Conservation (phyloP, 108 stramenopile genomes). For the Cylindrotheca fusiformis region DNA sequence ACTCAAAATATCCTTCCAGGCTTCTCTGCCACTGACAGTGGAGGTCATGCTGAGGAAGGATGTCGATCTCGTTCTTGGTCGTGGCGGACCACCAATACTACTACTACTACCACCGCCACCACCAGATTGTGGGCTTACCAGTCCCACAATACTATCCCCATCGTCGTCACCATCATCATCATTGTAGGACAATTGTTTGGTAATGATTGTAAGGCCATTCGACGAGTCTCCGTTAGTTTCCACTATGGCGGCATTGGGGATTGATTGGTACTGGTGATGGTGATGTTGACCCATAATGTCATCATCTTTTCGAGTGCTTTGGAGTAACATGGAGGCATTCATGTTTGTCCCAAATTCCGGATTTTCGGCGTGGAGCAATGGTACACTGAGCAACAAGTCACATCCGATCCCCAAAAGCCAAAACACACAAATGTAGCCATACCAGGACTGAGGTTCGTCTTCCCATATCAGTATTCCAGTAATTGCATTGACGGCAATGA, state of each 20-base stretch:
- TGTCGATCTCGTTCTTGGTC: no score
- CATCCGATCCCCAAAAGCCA: constrained; percentile 25
- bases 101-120: no score
- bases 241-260: neutral
- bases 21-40: no score
- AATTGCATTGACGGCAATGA: constrained; percentile 34
- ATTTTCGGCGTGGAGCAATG: constrained; percentile 29
- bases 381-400: constrained; percentile 26
- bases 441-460: constrained; percentile 32
- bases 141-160: no score
- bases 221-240: neutral
- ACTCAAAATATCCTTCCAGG: no score
- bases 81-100: no score
- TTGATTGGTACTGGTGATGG: neutral
- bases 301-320: neutral
- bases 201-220: no score
- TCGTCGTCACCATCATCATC: neutral
- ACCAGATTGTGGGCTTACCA: no score
- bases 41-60: no score
- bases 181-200: neutral
- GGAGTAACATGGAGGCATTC: constrained; percentile 2
- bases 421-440: constrained; percentile 37
- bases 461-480: constrained; percentile 46
- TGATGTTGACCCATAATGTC: neutral
- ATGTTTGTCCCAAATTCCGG: constrained; percentile 23